phyloP scores from a whole-genome alignment of 1,284 basidiomycete species.

The Rhodotorula glutinis region DNA sequence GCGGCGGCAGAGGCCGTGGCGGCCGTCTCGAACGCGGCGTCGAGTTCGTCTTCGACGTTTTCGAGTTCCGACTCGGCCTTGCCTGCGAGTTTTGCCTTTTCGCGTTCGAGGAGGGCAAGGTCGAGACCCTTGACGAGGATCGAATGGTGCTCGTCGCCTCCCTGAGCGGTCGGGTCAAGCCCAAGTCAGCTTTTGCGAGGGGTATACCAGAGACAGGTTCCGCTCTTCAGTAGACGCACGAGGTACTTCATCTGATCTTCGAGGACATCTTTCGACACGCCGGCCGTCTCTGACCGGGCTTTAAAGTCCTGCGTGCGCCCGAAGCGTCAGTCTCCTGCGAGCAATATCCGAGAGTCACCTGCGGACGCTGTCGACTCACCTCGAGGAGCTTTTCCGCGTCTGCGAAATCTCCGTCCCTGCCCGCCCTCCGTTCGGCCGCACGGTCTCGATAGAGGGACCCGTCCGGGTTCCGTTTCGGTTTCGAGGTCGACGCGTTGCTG shows the following conservation, averaged over 20 bases:
- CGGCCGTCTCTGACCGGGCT: conserved; percentile 9
- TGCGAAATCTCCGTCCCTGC: conserved; percentile 33
- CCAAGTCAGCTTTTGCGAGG: too few species aligned
- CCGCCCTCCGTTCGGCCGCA: conserved; percentile 28
- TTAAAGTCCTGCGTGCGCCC: conserved; percentile 27
- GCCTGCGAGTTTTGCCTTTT: conserved; percentile 36
- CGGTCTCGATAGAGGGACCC: conserved; percentile 29
- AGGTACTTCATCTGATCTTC: conserved; percentile 37
- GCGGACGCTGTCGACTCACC: neutral
- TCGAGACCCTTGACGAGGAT: conserved; percentile 47
- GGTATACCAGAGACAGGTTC: too few species aligned
- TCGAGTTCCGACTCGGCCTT: conserved; percentile 16
- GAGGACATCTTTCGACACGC: conserved; percentile 10
- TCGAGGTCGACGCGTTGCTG: neutral
- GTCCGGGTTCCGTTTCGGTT: conserved; percentile 12
- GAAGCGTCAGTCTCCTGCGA: too few species aligned
- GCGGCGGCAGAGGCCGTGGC: neutral
- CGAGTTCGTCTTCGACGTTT: conserved; percentile 29
- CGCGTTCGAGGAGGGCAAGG: conserved; percentile 44
- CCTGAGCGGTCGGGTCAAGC: conserved; percentile 13
- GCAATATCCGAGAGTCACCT: too few species aligned
- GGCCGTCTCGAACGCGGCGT: conserved; percentile 13
- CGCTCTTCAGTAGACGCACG: too few species aligned
- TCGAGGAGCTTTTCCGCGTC: conserved; percentile 36
- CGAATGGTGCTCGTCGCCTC: conserved; percentile 45